These are phyloP conservation scores for Paramecium bursaria DNA, from an alignment of 73 alveolate genomes.

Conservation along the genomic window DNA sequence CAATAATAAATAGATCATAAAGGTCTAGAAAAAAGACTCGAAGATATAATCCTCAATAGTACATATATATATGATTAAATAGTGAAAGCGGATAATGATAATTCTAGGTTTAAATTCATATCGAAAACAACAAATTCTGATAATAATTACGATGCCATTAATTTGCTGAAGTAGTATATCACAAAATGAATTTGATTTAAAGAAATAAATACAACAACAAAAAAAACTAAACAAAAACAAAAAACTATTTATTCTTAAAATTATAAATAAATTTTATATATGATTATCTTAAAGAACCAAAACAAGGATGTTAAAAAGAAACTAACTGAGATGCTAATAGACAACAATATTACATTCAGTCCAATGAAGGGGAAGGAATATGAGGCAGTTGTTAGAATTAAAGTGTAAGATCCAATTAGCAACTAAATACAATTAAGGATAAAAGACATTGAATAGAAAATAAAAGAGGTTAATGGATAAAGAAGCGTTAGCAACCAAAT, in stretches of 20 bases:
- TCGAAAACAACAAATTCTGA: constrained; percentile 8
- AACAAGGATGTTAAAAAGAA: background rate
- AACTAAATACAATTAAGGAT: no score
- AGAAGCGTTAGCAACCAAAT: background rate
- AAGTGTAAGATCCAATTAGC: background rate
- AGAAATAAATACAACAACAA: no score
- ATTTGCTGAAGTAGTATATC: constrained; percentile 15
- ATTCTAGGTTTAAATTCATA: constrained; percentile 49
- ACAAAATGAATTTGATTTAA: background rate
- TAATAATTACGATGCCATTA: constrained; percentile 13
- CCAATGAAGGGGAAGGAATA: background rate
- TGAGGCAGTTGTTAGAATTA: background rate
- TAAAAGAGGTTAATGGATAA: background rate
- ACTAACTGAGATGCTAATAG: background rate
- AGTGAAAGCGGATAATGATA: constrained; percentile 38
- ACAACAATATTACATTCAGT: background rate
- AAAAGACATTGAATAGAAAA: no score
- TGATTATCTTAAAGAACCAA: background rate
- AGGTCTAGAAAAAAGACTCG: constrained; percentile 15
- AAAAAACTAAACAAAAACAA: no score
- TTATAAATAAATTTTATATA: no score
- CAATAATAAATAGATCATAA: background rate
- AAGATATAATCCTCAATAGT: constrained; percentile 37
- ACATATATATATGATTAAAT: background rate
- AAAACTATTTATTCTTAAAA: no score